Base-by-base conservation (phyloP, 495 filamentous ascomycete genomes). In the Melanomma pulvis-pyrius region DNA sequence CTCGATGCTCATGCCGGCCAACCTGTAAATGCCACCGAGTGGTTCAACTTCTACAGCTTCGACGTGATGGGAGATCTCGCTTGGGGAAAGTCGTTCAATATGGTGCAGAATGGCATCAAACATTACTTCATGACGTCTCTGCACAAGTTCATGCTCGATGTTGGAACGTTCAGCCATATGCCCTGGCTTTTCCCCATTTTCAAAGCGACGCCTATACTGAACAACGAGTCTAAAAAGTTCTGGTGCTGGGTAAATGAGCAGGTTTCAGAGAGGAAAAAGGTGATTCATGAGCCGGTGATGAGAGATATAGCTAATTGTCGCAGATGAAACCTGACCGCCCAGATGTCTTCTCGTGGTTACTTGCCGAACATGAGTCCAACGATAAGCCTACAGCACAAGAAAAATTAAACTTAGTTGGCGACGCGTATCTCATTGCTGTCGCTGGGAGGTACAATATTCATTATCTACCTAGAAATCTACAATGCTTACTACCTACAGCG, bases 21-120 rank as follows among this genome's bases (percentile, higher is more conserved):
- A 17, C 8, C 13, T 75, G 83, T 54, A 72, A 50, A 50, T n/a
- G 22, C 79, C 6, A 69, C 76, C 0, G 57, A 71, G 11, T 82
- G 77, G 78, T 82, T 82, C 55, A 77, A 75, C 50, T 79, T 74
- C 59, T 82, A 76, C 55, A 70, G 73, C 19, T 83, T 83, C 49
- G 82, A 84, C 46, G 74, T 83, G n/a, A 82, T 84, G 79, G 80
- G 79, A 0, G 78, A 82, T 63, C 67, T 84, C 1, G 72, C 80
- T 0, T 83, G 83, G 56, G 80, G 78, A 7, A 71, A 75, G 52
- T 74, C 77, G 7, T 83, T 82, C 65, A 36, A 73, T 29, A 67
- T 67, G 67, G 48, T 70, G 17, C 21, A 61, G 22, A 61, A 36
- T 3, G 53, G 52, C 21, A 7, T 7, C 9, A 8, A 17, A 17